Base-by-base conservation (phyloP, 2,329 filamentous ascomycete species). In the Leptographium wingfieldii region DNA sequence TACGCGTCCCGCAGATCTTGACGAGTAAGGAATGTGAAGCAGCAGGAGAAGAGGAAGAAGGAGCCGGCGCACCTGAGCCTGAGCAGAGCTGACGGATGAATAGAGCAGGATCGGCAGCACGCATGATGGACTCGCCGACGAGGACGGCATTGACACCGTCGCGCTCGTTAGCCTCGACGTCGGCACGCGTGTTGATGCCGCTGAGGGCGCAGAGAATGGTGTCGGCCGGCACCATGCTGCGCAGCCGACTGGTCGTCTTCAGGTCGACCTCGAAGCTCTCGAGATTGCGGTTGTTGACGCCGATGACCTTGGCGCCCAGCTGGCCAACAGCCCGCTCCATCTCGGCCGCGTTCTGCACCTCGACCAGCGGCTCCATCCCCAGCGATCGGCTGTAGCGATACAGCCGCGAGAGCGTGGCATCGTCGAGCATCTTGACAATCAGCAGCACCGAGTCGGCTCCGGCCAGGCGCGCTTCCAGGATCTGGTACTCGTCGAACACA, bases 221-320 rank as follows among this genome's bases (percentile, higher is more conserved):
- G 59, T 84, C 87, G 63, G 88, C 82, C 2, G 91, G 87, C 3
- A 96, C 92, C 75, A 92, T 86, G 68, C 85, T 86, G 73, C 95
- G 89, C 56, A 99, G 76, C 29, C 92, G 86, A 68, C 88, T 91
- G 1, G 92, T 96, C 0, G 92, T 99, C 63, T 88, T 85, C 64
- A 99, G 82, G 71, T 99, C 95, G 25, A 99, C 94, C 70, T 97
- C 92, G 67, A 99, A 99, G 68, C 87, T 97, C 66, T 92, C 92
- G 14, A 99, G 79, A 69, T 99, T 95, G 59, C 94, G 86, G 76
- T 99, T 99, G 75, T 99, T 99, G 66, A 99, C 94, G 31, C 94
- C 94, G 67, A 99, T 95, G 46, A 90, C 92, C 73, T 92, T 87
- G 27, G 94, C 83, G 12, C 92, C 94, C 27, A 99, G 80, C 61